These are phyloP conservation scores for Pistacia integerrima DNA, from an alignment of 345 rosid genomes.

Conservation along the genomic window DNA sequence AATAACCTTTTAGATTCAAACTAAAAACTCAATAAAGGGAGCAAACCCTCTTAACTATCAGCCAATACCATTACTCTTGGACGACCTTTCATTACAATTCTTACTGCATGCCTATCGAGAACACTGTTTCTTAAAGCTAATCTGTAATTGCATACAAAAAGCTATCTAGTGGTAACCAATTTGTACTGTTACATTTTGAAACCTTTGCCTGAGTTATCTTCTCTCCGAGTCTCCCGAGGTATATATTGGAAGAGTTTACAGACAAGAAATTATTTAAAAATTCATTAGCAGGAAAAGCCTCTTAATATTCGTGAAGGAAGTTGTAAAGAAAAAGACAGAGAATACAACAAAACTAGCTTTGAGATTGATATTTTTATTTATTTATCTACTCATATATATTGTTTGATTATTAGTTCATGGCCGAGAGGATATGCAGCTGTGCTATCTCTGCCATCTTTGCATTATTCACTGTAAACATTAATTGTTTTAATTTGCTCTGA, in stretches of 20 bases:
- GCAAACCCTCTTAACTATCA: too few species aligned
- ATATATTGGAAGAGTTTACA: not conserved
- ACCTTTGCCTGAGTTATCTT: not conserved
- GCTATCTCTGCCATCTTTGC: slow-evolving; percentile 23
- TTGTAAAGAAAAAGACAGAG: not conserved
- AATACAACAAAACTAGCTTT: not conserved
- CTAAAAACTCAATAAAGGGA: too few species aligned
- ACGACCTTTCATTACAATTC: not conserved
- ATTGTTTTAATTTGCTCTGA: not conserved
- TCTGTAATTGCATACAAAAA: not conserved
- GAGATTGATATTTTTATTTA: not conserved
- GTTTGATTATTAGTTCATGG: not conserved
- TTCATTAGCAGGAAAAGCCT: not conserved
- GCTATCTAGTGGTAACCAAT: not conserved
- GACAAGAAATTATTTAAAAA: not conserved
- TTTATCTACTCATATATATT: not conserved
- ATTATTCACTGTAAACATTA: slow-evolving; percentile 19
- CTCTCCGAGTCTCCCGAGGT: slow-evolving; percentile 14
- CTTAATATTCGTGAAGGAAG: not conserved
- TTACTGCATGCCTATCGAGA: not conserved
- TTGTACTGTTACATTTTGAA: not conserved
- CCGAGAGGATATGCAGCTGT: slow-evolving; percentile 16
- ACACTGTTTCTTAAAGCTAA: not conserved
- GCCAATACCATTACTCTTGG: too few species aligned
- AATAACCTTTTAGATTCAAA: too few species aligned